Conservation (phyloP, 1,284 basidiomycete species). For the Cryptococcus hybrid region DNA sequence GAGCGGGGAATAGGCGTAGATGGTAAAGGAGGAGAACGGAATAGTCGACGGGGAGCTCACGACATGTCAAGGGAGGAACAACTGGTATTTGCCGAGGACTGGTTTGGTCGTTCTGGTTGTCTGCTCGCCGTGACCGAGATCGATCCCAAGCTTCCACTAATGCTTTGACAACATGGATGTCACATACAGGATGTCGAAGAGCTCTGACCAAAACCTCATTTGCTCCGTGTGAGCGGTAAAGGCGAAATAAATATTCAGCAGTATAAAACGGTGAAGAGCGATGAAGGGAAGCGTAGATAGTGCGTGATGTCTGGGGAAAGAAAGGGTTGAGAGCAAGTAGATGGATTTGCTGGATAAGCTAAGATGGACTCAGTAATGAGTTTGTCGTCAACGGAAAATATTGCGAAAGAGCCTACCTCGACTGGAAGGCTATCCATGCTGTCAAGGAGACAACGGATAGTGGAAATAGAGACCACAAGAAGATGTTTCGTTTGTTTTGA, state of each 20-base stretch:
- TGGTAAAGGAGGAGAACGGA: constrained; percentile 19
- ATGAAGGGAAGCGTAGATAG: constrained; percentile 58
- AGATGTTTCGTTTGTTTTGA: not conserved
- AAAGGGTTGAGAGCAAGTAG: constrained; percentile 60
- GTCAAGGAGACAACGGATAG: not conserved
- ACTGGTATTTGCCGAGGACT: not conserved
- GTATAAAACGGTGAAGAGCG: constrained; percentile 21
- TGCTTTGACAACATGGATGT: constrained; percentile 25
- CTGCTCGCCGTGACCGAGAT: constrained; percentile 3
- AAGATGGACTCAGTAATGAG: not conserved
- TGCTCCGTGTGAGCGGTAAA: constrained; percentile 23
- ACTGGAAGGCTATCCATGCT: not conserved
- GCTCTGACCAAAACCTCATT: constrained; percentile 24
- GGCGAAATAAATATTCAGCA: constrained; percentile 31
- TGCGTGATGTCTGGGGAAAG: constrained; percentile 60
- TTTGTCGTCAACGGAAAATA: not conserved
- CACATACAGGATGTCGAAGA: constrained; percentile 35
- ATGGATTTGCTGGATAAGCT: constrained; percentile 74
- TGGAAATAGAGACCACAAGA: not conserved
- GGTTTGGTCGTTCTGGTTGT: not conserved
- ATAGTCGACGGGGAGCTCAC: constrained; percentile 42
- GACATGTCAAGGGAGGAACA: constrained; percentile 16
- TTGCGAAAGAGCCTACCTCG: not conserved
- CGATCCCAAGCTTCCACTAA: constrained; percentile 11
- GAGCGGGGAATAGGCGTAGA: constrained; percentile 39